Evolutionary conservation across 2,329 filamentous ascomycete species (phyloP), one percentile per base, ranked within the genome.

Genomic region (Fusarium miscanthi): DNA sequence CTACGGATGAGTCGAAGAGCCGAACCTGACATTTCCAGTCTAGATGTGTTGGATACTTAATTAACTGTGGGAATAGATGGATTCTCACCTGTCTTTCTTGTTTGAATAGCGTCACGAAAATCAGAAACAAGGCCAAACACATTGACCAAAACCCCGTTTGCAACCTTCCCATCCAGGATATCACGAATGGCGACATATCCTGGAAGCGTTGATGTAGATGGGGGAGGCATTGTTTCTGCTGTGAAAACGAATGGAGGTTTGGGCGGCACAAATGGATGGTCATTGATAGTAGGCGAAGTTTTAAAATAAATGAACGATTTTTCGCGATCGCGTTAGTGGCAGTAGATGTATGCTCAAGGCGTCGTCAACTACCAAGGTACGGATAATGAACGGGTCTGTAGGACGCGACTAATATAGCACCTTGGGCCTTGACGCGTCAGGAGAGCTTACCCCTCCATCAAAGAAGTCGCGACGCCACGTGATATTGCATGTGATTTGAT

Each of bases 81-180:
- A 25, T 21, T 67, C 80, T 72, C 81, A 86, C 93, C 91, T 30
- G 79, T 76, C 27, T 87, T 86, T 59, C 69, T 82, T 2, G 90
- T 90, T 16, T 78, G 62, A 1, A 83, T 84, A 2, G 89, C 87
- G 2, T 85, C 80, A 63, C 89, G 85, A 53, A 85, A 86, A 74
- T 95, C 93, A 57, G 89, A 88, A 7, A 95, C 88, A 8, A 95
- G 81, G 3, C 94, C 94, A 56, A 94, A 87, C 43, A 96, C 82
- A 80, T 85, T 91, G 70, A 91, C 83, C 10, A 83, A 31, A 73
- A 21, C 13, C 72, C 25, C 33, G 16, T 30, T 19, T 17, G 11
- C 51, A 49, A 80, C 61, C 30, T 79, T 78, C 25, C 80, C 80
- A 56, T 86, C 80, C 67, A 90, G 75, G 25, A 89, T 77, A 35